phyloP scores from a whole-genome alignment of 164 flowering plant species.

The Nelumbo lutea region DNA sequence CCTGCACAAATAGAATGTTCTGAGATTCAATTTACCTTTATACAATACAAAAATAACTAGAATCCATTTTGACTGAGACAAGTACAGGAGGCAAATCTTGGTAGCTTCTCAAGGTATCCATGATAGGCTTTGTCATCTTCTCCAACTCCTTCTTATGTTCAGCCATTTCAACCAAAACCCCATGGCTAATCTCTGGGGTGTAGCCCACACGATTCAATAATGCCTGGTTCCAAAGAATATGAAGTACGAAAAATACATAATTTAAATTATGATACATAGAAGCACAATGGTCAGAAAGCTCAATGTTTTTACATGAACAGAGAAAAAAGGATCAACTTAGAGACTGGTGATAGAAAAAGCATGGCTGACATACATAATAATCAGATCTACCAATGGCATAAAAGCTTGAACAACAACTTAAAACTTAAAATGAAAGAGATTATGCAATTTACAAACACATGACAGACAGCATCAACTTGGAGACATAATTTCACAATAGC shows the following conservation, averaged over 20 bases:
- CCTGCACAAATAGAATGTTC: slow-evolving; percentile 35
- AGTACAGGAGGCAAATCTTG: slow-evolving; percentile 97
- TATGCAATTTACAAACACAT: no score
- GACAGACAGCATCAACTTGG: no score
- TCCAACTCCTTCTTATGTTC: slow-evolving; percentile 88
- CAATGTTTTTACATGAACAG: not conserved
- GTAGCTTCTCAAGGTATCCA: slow-evolving; percentile 91
- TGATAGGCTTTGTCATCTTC: slow-evolving; percentile 84
- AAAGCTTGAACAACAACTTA: no score
- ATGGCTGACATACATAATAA: not conserved
- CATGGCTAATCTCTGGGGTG: slow-evolving; percentile 84
- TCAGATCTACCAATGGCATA: not conserved
- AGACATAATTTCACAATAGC: no score
- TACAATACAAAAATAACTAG: not conserved
- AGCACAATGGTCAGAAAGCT: not conserved
- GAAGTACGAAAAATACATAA: not conserved
- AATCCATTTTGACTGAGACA: not conserved
- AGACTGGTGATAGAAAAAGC: not conserved
- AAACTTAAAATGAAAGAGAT: no score
- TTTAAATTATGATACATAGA: not conserved
- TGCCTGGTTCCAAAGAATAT: slow-evolving; percentile 42
- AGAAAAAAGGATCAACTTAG: not conserved
- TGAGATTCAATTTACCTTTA: not conserved
- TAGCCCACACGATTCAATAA: slow-evolving; percentile 80
- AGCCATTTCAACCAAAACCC: slow-evolving; percentile 83